Percentiles rank a stretch among this genome's conserved stretches.
phyloP scores from a whole-genome alignment of 495 filamentous ascomycete species.

The Oleoguttula mirabilis region DNA sequence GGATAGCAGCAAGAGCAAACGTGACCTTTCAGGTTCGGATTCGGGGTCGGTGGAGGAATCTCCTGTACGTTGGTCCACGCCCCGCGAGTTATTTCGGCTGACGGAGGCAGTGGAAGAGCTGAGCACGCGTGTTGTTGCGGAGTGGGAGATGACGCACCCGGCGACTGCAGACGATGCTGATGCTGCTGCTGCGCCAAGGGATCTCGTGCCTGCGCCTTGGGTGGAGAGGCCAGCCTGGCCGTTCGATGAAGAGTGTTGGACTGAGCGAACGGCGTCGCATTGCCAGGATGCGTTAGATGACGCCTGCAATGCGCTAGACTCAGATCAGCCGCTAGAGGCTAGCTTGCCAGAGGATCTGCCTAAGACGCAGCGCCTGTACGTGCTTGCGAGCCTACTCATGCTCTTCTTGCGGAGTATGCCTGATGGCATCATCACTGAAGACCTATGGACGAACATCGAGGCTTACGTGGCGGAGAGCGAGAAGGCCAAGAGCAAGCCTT shows the following conservation, averaged over 20 bases:
- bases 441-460: constrained; percentile 62
- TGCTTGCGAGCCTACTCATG: constrained; percentile 53
- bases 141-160: constrained; percentile 66
- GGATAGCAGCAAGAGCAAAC: constrained; percentile 33
- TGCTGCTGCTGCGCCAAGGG: background rate
- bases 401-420: constrained; percentile 58
- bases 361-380: constrained; percentile 54
- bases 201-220: constrained; percentile 38
- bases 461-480: constrained; percentile 42
- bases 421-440: constrained; percentile 58
- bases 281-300: constrained; percentile 26
- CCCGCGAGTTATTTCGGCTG: constrained; percentile 75
- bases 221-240: constrained; percentile 60
- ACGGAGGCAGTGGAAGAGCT: constrained; percentile 72
- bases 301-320: constrained; percentile 59
- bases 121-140: constrained; percentile 61
- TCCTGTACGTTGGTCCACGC: constrained; percentile 52
- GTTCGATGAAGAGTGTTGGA: constrained; percentile 50
- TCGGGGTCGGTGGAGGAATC: constrained; percentile 2
- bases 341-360: constrained; percentile 48
- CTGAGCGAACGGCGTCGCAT: constrained; percentile 13
- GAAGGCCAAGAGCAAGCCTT: constrained; percentile 35
- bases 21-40: constrained; percentile 1
- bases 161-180: background rate
- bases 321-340: constrained; percentile 43